Conservation (phyloP, 78 protist genomes). For the Dictyostelium firmibasis region DNA sequence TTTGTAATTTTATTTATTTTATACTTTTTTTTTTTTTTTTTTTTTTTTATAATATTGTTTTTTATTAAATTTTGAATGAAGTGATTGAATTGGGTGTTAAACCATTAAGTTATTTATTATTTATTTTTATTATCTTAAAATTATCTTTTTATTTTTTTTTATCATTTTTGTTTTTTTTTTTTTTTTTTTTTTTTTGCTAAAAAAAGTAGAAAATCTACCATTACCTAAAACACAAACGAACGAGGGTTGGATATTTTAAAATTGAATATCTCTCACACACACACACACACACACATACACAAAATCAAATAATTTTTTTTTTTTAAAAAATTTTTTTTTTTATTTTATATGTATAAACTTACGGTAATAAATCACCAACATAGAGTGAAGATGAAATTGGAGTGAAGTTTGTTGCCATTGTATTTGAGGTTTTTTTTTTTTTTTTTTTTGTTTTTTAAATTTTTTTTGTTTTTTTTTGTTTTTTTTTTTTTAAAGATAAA, state of each 20-base stretch:
- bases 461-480: not conserved
- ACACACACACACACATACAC: not conserved
- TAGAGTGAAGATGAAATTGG: slow-evolving; percentile 71
- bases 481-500: slow-evolving; percentile 3
- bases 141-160: too few species aligned
- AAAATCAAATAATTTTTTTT: not conserved
- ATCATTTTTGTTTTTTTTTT: not conserved
- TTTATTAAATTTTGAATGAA: too few species aligned
- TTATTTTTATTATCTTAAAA: too few species aligned
- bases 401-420: not conserved
- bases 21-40: too few species aligned
- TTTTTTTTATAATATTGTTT: too few species aligned
- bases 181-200: not conserved
- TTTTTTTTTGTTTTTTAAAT: slow-evolving; percentile 2
- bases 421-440: not conserved
- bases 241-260: too few species aligned
- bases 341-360: not conserved
- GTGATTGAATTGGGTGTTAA: too few species aligned
- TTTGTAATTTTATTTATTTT: too few species aligned
- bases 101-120: too few species aligned
- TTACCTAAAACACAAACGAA: not conserved
- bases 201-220: not conserved
- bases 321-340: not conserved
- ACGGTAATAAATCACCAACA: slow-evolving; percentile 84
- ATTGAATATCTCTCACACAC: too few species aligned